Evolutionary conservation across 371 early-diverging fungal species (phyloP).

Genomic region (Capillidium heterosporum): DNA sequence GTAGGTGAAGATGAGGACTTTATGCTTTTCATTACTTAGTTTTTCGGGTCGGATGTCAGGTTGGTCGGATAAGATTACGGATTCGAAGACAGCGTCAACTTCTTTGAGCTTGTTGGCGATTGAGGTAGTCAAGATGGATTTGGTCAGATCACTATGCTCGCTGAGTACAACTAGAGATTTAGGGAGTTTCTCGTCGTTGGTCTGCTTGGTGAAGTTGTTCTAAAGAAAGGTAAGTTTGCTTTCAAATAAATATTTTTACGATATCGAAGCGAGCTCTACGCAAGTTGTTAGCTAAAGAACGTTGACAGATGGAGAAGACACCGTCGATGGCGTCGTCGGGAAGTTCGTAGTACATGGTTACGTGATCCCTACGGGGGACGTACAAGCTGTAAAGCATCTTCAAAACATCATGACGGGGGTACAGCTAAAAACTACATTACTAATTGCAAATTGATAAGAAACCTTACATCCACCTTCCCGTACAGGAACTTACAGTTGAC

Average conservation of each 20-base stretch:
- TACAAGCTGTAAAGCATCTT: background rate
- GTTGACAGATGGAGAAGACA: conserved; percentile 2
- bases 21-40: background rate
- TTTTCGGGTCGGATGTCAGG: background rate
- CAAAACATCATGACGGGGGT: conserved; percentile 7
- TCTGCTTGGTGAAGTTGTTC: conserved; percentile 5
- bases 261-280: conserved; percentile 6
- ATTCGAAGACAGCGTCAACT: background rate
- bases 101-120: background rate
- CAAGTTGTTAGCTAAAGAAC: background rate
- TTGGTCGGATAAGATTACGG: background rate
- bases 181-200: background rate
- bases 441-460: background rate
- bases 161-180: background rate
- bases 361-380: background rate
- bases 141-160: conserved; percentile 4
- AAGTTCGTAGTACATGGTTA: background rate
- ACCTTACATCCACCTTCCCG: conserved; percentile 1
- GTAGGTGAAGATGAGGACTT: background rate
- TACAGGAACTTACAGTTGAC: conserved; percentile 4
- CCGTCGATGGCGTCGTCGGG: background rate
- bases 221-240: background rate
- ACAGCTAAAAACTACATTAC: background rate
- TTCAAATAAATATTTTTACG: background rate
- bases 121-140: background rate